These are phyloP conservation scores for Eucalyptus sp. DNA, from an alignment of 345 rosid genomes.

Conservation along the genomic window DNA sequence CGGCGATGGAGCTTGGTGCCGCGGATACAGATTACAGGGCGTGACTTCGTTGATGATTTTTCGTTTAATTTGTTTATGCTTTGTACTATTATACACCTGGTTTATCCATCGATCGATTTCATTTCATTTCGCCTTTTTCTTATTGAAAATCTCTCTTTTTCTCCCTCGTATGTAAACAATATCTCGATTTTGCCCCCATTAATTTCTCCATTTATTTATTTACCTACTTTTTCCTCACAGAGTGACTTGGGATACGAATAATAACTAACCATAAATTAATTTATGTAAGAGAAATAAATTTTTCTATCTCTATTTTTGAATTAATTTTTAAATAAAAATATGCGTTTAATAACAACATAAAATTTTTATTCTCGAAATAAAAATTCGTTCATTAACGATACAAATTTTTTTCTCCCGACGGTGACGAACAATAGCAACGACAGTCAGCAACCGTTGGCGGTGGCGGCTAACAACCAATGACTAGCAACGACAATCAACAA, in stretches of 20 bases:
- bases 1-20: not conserved
- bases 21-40: not conserved
- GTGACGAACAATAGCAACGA: accelerated
- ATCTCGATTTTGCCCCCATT: not conserved
- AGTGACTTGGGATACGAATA: accelerated
- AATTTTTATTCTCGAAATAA: accelerated
- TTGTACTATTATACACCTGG: not conserved
- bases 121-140: not conserved
- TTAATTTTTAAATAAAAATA: no score
- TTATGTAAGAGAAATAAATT: accelerated
- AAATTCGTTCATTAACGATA: accelerated
- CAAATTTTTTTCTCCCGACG: accelerated
- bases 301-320: accelerated
- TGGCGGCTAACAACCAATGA: accelerated
- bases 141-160: not conserved
- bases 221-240: accelerated
- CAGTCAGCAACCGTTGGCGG: accelerated
- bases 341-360: accelerated
- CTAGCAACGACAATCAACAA: accelerated
- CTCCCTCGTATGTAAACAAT: not conserved
- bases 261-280: accelerated
- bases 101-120: not conserved
- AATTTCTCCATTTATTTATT: not conserved
- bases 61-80: not conserved
- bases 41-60: not conserved